These are phyloP conservation scores for Phtheirospermum japonicum DNA, from an alignment of 257 asterid genomes.

Conservation along the genomic window DNA sequence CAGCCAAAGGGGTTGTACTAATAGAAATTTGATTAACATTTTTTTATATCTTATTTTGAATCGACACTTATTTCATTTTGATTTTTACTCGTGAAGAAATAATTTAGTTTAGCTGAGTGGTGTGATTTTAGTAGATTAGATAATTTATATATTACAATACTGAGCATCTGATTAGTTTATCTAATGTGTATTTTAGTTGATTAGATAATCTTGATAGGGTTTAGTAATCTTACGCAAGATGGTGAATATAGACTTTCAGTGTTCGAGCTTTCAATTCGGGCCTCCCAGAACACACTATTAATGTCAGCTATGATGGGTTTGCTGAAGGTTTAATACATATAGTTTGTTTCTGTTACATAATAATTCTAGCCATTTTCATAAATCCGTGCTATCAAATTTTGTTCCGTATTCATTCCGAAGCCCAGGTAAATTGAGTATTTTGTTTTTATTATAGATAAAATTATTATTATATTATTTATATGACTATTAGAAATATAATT, in stretches of 20 bases:
- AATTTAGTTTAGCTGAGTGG: slow-evolving; percentile 2
- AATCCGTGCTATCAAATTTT: no score
- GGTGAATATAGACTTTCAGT: slow-evolving; percentile 96
- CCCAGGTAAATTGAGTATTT: no score
- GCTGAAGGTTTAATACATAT: slow-evolving; percentile 72
- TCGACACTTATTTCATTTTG: not conserved
- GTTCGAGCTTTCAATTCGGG: slow-evolving; percentile 77
- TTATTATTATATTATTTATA: no score
- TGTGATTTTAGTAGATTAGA: no score
- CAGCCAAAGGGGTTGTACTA: slow-evolving; percentile 87
- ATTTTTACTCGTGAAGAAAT: no score
- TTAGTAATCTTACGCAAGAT: slow-evolving; percentile 54
- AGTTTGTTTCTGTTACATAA: no score
- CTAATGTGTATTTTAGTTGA: not conserved
- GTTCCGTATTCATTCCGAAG: no score
- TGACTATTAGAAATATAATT: no score
- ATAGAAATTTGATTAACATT: not conserved
- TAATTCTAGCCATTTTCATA: no score
- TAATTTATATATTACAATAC: no score
- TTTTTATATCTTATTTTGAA: not conserved
- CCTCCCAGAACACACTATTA: slow-evolving; percentile 76
- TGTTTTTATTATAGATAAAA: no score
- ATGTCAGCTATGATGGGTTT: slow-evolving; percentile 87
- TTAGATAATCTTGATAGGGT: no score
- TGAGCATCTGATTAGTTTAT: not conserved